Evolutionary conservation across 2,329 filamentous ascomycete genomes (phyloP).

Genomic region (Xylariaceae sp.): DNA sequence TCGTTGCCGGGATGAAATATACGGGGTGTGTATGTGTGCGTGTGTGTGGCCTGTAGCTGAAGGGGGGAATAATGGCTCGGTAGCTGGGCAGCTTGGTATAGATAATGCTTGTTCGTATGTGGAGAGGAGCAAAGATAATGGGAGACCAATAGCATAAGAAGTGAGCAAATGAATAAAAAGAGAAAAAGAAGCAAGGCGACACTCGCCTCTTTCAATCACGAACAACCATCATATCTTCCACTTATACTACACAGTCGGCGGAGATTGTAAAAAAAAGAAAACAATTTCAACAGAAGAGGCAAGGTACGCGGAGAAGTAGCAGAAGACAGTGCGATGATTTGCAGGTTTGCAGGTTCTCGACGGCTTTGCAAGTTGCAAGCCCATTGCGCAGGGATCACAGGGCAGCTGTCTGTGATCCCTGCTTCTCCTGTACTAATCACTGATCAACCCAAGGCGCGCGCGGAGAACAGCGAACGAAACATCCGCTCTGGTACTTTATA

Average conservation of each 20-base stretch:
- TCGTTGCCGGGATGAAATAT: neutral
- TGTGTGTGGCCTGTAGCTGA: slow-evolving; percentile 11
- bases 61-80: slow-evolving; percentile 6
- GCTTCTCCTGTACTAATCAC: slow-evolving; percentile 3
- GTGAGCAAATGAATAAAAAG: neutral
- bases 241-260: slow-evolving; percentile 15
- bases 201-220: slow-evolving; percentile 20
- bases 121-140: slow-evolving; percentile 7
- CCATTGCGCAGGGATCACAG: slow-evolving; percentile 18
- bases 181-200: slow-evolving; percentile 3
- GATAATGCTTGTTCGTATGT: slow-evolving; percentile 7
- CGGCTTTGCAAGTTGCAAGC: too few species aligned
- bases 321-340: slow-evolving; percentile 13
- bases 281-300: neutral
- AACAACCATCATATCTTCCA: slow-evolving; percentile 16
- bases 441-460: slow-evolving; percentile 8
- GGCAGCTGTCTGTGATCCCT: slow-evolving; percentile 14
- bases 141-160: slow-evolving; percentile 8
- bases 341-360: too few species aligned
- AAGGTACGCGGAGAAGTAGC: slow-evolving; percentile 14
- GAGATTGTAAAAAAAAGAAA: slow-evolving; percentile 21
- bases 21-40: too few species aligned
- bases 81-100: neutral
- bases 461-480: slow-evolving; percentile 4
- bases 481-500: slow-evolving; percentile 4